phyloP scores from a whole-genome alignment of 139 green algal genomes.

The Nannochloris sp. region DNA sequence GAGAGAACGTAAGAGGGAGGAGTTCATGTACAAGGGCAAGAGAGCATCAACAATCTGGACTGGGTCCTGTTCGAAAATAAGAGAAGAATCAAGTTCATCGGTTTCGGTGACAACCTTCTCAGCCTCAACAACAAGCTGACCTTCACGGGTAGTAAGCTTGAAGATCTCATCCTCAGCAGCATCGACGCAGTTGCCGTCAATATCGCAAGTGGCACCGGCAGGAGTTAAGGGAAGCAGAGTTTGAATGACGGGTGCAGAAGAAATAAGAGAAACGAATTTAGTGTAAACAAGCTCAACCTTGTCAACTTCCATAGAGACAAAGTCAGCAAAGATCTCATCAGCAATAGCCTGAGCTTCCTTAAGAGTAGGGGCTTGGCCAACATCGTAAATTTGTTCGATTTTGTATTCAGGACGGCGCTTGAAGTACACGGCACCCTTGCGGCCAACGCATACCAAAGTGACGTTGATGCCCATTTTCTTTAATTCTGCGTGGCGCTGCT shows the following conservation, averaged over 20 bases:
- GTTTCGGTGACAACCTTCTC: slow-evolving; percentile 67
- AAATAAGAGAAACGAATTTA: slow-evolving; percentile 97
- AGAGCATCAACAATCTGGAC: slow-evolving; percentile 97
- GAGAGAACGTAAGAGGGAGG: slow-evolving; percentile 71
- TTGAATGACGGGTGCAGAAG: slow-evolving; percentile 80
- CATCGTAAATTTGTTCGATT: slow-evolving; percentile 62
- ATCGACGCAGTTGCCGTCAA: slow-evolving; percentile 95
- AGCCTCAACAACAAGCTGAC: slow-evolving; percentile 80
- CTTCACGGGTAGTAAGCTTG: slow-evolving; percentile 86
- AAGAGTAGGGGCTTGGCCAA: slow-evolving; percentile 81
- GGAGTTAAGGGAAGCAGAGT: slow-evolving; percentile 91
- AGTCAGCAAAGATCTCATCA: slow-evolving; percentile 94
- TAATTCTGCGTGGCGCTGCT: slow-evolving; percentile 83
- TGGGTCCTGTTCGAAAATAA: slow-evolving; percentile 99
- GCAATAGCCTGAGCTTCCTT: slow-evolving; percentile 96
- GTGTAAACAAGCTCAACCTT: slow-evolving; percentile 99
- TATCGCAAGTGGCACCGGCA: slow-evolving; percentile 73
- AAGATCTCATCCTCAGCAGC: slow-evolving; percentile 96
- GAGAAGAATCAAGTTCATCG: slow-evolving; percentile 65
- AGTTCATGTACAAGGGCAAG: slow-evolving; percentile 98
- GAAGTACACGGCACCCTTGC: slow-evolving; percentile 93
- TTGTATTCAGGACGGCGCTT: slow-evolving; percentile 77
- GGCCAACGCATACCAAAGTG: slow-evolving; percentile 81
- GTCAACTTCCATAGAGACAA: slow-evolving; percentile 89
- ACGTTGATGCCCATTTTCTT: slow-evolving; percentile 70